These are phyloP conservation scores for Gentiana dahurica DNA, from an alignment of 257 asterid genomes.

Conservation along the genomic window DNA sequence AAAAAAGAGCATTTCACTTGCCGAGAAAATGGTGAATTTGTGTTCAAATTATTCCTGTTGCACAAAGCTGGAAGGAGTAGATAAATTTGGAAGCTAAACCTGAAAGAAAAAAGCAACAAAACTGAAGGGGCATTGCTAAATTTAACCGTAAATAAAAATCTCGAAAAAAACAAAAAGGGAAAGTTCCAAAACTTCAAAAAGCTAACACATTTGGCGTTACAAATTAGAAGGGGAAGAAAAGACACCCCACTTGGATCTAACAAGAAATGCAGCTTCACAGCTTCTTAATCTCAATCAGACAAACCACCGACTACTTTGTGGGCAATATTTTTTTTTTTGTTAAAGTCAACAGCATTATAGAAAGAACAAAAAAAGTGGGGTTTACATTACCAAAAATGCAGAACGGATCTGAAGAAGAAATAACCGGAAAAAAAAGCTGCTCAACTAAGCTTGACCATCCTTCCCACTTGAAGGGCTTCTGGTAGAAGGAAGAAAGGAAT, in stretches of 20 bases:
- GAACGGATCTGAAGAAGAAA: constrained; percentile 10
- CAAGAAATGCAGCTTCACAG: constrained; percentile 8
- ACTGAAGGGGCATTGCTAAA: neutral
- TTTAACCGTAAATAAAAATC: neutral
- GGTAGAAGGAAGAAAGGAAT: too few relatives aligned
- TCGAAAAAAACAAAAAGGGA: neutral
- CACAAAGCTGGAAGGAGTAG: neutral
- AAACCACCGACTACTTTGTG: neutral
- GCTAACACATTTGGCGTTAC: too few relatives aligned
- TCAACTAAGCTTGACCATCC: constrained; percentile 2
- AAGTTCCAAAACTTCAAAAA: neutral
- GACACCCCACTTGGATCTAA: constrained; percentile 3
- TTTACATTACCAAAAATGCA: constrained; percentile 3
- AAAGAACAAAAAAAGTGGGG: neutral
- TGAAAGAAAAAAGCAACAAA: neutral
- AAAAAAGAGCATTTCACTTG: neutral
- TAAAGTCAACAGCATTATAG: neutral
- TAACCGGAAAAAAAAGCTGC: neutral
- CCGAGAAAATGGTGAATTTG: neutral
- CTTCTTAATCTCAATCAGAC: constrained; percentile 3
- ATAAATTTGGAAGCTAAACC: neutral
- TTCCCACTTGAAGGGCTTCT: too few relatives aligned
- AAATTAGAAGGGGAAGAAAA: neutral
- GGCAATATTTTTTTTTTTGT: too few relatives aligned
- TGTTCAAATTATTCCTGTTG: neutral